These are phyloP conservation scores for Phaeodactylum tricornutum DNA, from an alignment of 108 stramenopile species.

Conservation along the genomic window DNA sequence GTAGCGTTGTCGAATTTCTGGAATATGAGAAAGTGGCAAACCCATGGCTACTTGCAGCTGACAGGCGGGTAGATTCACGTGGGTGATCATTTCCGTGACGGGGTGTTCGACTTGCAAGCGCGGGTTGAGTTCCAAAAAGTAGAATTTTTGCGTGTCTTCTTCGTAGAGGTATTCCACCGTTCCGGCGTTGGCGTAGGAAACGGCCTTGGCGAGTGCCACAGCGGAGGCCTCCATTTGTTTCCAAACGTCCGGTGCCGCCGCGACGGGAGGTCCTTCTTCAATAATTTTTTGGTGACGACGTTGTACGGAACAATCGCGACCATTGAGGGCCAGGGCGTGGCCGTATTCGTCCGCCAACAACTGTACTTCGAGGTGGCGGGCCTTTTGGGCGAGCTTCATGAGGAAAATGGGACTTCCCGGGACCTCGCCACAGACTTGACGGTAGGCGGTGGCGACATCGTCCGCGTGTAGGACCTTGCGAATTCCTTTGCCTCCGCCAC, in stretches of 20 bases:
- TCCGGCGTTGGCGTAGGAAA: slow-evolving; percentile 97
- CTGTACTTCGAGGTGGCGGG: slow-evolving; percentile 98
- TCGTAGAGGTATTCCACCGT: slow-evolving; percentile 99
- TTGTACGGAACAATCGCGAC: slow-evolving; percentile 99
- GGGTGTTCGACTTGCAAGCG: slow-evolving; percentile 99
- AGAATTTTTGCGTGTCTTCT: slow-evolving; percentile 85
- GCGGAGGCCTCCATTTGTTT: slow-evolving; percentile 95
- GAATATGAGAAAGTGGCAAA: slow-evolving; percentile 93
- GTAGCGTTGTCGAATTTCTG: slow-evolving; percentile 91
- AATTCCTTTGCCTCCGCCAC: slow-evolving; percentile 99
- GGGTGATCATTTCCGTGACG: slow-evolving; percentile 99
- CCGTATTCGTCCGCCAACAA: slow-evolving; percentile 96
- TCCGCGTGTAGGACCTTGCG: slow-evolving; percentile 60
- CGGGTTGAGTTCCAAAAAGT: slow-evolving; percentile 98
- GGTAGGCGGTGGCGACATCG: slow-evolving; percentile 83
- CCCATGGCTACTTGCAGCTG: slow-evolving; percentile 99
- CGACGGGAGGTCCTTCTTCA: slow-evolving; percentile 97
- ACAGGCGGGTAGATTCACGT: slow-evolving; percentile 93
- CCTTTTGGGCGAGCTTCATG: slow-evolving; percentile 84
- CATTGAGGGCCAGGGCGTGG: slow-evolving; percentile 95
- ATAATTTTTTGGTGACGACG: slow-evolving; percentile 98
- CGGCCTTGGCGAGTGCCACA: slow-evolving; percentile 92
- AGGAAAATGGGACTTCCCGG: slow-evolving; percentile 98
- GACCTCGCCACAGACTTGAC: slow-evolving; percentile 97
- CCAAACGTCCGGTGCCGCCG: slow-evolving; percentile 90